Evolutionary conservation across 805 yeast species (phyloP).

Genomic region (Naumovozyma baii): DNA sequence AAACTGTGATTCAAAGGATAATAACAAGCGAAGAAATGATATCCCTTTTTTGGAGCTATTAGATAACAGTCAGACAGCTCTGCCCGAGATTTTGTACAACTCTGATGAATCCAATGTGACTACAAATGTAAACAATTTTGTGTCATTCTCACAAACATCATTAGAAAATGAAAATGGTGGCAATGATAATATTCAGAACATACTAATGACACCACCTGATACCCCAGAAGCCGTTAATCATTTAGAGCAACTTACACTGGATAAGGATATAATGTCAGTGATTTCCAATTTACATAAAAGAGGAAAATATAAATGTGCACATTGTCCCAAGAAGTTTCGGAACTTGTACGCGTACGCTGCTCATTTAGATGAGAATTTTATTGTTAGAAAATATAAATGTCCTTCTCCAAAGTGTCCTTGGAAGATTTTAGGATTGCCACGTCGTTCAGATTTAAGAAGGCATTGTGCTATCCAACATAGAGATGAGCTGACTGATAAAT

Average conservation of each 20-base stretch:
- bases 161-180: too few relatives aligned
- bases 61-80: too few relatives aligned
- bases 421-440: slow-evolving; percentile 40
- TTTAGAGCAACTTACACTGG: slow-evolving; percentile 23
- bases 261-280: slow-evolving; percentile 21
- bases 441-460: slow-evolving; percentile 40
- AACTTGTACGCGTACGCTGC: slow-evolving; percentile 32
- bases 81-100: too few relatives aligned
- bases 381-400: slow-evolving; percentile 36
- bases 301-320: slow-evolving; percentile 40
- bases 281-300: slow-evolving; percentile 31
- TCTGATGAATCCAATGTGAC: too few relatives aligned
- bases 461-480: slow-evolving; percentile 42
- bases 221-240: background rate
- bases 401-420: slow-evolving; percentile 40
- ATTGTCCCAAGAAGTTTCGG: slow-evolving; percentile 35
- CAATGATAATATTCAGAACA: too few relatives aligned
- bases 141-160: too few relatives aligned
- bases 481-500: slow-evolving; percentile 20
- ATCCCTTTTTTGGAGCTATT: too few relatives aligned
- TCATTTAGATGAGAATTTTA: slow-evolving; percentile 36
- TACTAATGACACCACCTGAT: background rate
- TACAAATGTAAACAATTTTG: too few relatives aligned
- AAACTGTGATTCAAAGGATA: too few relatives aligned
- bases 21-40: too few relatives aligned